A percentile compares a stretch with the other conserved stretches of the same genome.
Evolutionary conservation across 208 protist genomes (phyloP).

Genomic region (Trypanosomatidae sp.): DNA sequence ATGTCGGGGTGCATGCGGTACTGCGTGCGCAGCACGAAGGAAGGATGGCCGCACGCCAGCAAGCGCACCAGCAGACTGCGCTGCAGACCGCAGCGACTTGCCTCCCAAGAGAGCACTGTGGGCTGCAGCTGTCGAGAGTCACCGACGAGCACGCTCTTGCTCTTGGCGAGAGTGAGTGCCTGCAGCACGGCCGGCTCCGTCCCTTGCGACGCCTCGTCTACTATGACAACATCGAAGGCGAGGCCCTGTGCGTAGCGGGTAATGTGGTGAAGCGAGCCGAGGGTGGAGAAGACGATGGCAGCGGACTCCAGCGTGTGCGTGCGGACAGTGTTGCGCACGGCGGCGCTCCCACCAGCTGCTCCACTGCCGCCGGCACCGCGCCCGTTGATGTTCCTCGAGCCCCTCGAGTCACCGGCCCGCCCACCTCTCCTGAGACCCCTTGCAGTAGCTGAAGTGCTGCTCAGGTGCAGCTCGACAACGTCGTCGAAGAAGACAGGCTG

Average conservation of each 20-base stretch:
- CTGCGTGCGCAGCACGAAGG: slow-evolving; percentile 79
- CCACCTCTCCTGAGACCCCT: neutral
- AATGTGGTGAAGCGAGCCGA: slow-evolving; percentile 80
- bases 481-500: slow-evolving; percentile 78
- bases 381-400: neutral
- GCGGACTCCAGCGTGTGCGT: slow-evolving; percentile 42
- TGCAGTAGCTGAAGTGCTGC: neutral
- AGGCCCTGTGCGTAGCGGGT: slow-evolving; percentile 30
- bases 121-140: slow-evolving; percentile 92
- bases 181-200: slow-evolving; percentile 86
- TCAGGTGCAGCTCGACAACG: slow-evolving; percentile 14
- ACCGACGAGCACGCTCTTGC: slow-evolving; percentile 78
- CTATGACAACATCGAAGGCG: slow-evolving; percentile 81
- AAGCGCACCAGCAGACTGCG: slow-evolving; percentile 80
- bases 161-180: slow-evolving; percentile 56
- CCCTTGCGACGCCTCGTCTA: slow-evolving; percentile 93
- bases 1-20: slow-evolving; percentile 93
- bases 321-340: slow-evolving; percentile 1
- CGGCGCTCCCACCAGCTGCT: neutral
- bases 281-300: slow-evolving; percentile 65
- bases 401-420: neutral
- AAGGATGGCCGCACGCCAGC: slow-evolving; percentile 50
- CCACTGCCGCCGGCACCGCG: neutral
- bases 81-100: slow-evolving; percentile 54
- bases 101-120: slow-evolving; percentile 69